Conservation (phyloP, 495 filamentous ascomycete species). For the Tuber brumale region DNA sequence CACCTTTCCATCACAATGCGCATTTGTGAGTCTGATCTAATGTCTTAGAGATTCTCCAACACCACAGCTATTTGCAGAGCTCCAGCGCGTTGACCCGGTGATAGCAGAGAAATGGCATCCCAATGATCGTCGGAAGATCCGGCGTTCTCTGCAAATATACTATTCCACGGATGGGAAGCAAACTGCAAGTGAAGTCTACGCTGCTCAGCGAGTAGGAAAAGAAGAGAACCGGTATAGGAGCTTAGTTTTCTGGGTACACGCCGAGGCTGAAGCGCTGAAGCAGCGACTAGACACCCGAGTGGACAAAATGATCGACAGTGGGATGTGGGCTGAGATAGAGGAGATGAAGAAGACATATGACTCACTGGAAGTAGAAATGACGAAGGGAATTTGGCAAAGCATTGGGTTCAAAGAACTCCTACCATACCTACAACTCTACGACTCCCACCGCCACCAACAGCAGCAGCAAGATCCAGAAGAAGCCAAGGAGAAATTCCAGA, state of each 20-base stretch:
- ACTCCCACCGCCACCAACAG: conserved; percentile 19
- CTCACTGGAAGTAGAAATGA: conserved; percentile 58
- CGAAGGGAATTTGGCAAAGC: conserved; percentile 84
- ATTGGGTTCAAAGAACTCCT: conserved; percentile 92
- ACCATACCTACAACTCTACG: conserved; percentile 56
- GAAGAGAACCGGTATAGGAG: conserved; percentile 48
- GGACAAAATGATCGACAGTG: conserved; percentile 69
- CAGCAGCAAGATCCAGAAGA: conserved; percentile 4
- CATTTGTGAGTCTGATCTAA: not conserved
- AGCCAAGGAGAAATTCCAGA: conserved; percentile 26
- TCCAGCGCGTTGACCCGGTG: conserved; percentile 72
- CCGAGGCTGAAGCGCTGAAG: conserved; percentile 58
- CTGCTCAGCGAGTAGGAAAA: conserved; percentile 55
- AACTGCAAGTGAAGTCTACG: conserved; percentile 80
- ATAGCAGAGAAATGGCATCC: conserved; percentile 95
- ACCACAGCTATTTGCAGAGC: conserved; percentile 60
- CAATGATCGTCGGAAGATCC: conserved; percentile 82
- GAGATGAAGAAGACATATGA: conserved; percentile 61
- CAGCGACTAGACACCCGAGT: conserved; percentile 68
- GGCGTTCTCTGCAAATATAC: conserved; percentile 81
- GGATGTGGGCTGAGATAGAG: conserved; percentile 55
- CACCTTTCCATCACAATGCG: not conserved
- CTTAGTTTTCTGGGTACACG: conserved; percentile 83
- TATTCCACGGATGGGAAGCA: conserved; percentile 59
- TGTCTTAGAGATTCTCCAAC: conserved; percentile 50